These are phyloP conservation scores for Cordyceps tenuipes DNA, from an alignment of 2,329 filamentous ascomycete species.

Conservation along the genomic window DNA sequence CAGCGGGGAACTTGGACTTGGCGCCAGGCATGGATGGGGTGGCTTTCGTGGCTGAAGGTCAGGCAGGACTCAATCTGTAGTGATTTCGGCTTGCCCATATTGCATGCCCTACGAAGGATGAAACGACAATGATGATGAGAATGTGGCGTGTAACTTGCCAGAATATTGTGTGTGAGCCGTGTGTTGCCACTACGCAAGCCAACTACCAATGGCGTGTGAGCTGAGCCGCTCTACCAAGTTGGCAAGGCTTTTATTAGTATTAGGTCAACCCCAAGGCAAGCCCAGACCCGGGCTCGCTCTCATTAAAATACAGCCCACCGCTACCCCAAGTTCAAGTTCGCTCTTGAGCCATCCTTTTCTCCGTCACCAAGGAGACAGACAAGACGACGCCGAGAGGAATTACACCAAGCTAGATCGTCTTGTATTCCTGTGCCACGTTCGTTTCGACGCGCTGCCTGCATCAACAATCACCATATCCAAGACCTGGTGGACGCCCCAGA, in stretches of 20 bases:
- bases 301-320: neutral
- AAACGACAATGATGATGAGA: neutral
- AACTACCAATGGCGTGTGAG: no score
- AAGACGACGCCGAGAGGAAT: neutral
- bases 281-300: no score
- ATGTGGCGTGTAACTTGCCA: neutral
- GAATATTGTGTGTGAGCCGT: neutral
- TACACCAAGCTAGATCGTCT: neutral
- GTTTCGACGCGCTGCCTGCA: no score
- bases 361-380: neutral
- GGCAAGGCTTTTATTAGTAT: neutral
- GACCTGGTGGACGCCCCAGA: neutral
- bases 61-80: no score
- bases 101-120: neutral
- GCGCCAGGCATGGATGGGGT: no score
- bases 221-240: neutral
- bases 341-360: neutral
- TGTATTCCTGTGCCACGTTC: no score
- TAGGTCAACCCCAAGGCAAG: neutral
- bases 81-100: no score
- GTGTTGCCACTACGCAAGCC: neutral
- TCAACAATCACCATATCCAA: no score
- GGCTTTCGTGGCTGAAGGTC: no score
- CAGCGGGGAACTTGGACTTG: no score
- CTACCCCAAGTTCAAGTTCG: neutral